These are phyloP conservation scores for Porodaedalea pini DNA, from an alignment of 1,284 basidiomycete species.

Conservation along the genomic window DNA sequence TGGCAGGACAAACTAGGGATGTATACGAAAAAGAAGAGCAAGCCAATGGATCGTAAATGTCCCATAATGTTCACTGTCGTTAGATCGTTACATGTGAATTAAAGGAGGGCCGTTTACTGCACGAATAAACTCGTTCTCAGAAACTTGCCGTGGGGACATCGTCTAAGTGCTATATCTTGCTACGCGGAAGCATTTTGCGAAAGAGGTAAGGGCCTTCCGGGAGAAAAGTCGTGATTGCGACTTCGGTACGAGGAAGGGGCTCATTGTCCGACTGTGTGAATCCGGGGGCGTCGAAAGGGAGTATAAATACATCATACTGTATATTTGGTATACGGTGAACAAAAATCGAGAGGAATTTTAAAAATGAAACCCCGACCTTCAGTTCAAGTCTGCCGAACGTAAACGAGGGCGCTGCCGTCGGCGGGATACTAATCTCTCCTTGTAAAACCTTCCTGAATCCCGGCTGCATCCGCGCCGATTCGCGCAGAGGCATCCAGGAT, in stretches of 20 bases:
- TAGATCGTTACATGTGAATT: no score
- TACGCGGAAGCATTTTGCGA: not conserved
- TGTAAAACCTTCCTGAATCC: constrained; percentile 2
- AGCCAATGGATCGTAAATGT: no score
- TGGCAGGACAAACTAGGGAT: no score
- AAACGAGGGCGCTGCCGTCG: constrained; percentile 7
- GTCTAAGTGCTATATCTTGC: no score
- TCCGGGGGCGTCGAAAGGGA: constrained; percentile 8
- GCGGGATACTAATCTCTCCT: constrained; percentile 14
- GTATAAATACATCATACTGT: constrained; percentile 12
- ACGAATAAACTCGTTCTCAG: no score
- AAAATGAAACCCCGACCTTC: not conserved
- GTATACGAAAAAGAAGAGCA: no score
- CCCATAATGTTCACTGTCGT: no score
- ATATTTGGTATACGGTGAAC: not conserved
- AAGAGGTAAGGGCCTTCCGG: not conserved
- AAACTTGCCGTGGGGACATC: no score
- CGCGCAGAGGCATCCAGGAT: not conserved
- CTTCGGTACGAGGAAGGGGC: constrained; percentile 1
- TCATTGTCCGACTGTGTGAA: not conserved
- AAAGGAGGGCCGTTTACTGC: no score
- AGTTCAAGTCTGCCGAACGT: constrained; percentile 13
- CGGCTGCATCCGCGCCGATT: not conserved
- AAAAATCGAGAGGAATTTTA: not conserved
- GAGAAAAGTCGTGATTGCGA: not conserved